Base-by-base conservation (phyloP, 2,329 filamentous ascomycete species). In the Onygena corvina region DNA sequence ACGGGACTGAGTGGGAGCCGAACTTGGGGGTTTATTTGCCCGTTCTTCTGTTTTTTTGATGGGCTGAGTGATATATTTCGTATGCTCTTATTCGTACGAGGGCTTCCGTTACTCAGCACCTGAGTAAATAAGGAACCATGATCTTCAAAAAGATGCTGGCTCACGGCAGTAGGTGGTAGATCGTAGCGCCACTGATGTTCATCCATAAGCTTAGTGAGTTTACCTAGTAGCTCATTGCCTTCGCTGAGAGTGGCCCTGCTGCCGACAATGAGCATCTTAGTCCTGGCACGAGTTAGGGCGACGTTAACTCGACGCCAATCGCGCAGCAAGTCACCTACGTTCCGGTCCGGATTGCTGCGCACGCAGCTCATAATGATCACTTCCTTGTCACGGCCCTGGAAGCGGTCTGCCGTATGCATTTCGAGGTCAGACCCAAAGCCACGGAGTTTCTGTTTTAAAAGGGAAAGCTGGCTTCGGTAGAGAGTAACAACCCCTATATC, bases 261-360 rank as follows among this genome's bases (percentile, higher is more conserved):
- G 7, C 92, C 92, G 0, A 98, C 67, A 9, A 98, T 83, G 1
- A 98, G 73, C 30, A 98, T 70, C 70, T 98, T 98, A 0, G 84
- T 92, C 63, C 89, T 86, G 18, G 92, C 92, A 23, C 92, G 76
- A 3, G 92, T 98, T 55, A 98, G 86, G 0, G 92, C 92, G 2
- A 98, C 92, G 59, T 98, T 98, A 62, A 98, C 88, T 45, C 92
- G 73, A 49, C 92, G 74, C 84, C 88, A 93, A 65, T 98, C 92
- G 53, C 84, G 85, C 23, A 98, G 73, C 40, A 98, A 67, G 49
- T 96, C 92, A 14, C 92, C 92, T n/a, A 98, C 89, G 46, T 76
- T 79, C 54, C 81, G 79, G 1, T 77, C 76, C 18, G 89, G 81
- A 59, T 98, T 98, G 63, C 81, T 90, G 25, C 92, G 79, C 11